Evolutionary conservation across 768 basidiomycete genomes (phyloP).

Genomic region (Boletus tylopilopsis): DNA sequence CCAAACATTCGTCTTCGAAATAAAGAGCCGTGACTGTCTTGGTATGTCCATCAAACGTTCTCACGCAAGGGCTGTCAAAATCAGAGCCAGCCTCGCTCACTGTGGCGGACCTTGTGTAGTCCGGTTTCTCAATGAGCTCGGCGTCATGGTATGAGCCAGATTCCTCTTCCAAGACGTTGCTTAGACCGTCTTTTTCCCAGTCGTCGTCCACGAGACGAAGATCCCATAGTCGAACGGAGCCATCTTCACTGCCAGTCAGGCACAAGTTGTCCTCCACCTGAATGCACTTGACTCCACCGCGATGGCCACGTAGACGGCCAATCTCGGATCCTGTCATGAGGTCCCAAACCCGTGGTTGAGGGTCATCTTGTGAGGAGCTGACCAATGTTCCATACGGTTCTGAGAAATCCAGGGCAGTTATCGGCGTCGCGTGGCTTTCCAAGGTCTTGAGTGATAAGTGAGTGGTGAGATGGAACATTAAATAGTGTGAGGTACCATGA

Average conservation of each 20-base stretch:
- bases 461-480: not conserved
- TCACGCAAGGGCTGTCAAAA: constrained; percentile 50
- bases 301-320: constrained; percentile 80
- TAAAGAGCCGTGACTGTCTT: constrained; percentile 92
- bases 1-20: constrained; percentile 92
- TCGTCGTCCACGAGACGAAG: constrained; percentile 79
- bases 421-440: constrained; percentile 72
- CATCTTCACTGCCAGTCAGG: constrained; percentile 87
- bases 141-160: constrained; percentile 35
- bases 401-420: constrained; percentile 89
- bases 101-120: constrained; percentile 38
- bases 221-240: constrained; percentile 87
- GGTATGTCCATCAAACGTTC: constrained; percentile 85
- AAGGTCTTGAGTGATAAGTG: constrained; percentile 58
- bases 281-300: constrained; percentile 77
- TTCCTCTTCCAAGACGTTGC: constrained; percentile 64
- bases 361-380: constrained; percentile 80
- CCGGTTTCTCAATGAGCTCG: constrained; percentile 38
- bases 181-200: constrained; percentile 48
- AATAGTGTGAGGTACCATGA: constrained; percentile 65
- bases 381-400: constrained; percentile 96
- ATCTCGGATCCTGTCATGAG: constrained; percentile 85
- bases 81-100: constrained; percentile 42
- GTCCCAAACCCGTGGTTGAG: constrained; percentile 92
- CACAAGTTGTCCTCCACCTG: constrained; percentile 93